Percentiles rank a stretch among this genome's conserved stretches.
Conservation (phyloP, 768 basidiomycete genomes). For the Austroboletus eburneus region DNA sequence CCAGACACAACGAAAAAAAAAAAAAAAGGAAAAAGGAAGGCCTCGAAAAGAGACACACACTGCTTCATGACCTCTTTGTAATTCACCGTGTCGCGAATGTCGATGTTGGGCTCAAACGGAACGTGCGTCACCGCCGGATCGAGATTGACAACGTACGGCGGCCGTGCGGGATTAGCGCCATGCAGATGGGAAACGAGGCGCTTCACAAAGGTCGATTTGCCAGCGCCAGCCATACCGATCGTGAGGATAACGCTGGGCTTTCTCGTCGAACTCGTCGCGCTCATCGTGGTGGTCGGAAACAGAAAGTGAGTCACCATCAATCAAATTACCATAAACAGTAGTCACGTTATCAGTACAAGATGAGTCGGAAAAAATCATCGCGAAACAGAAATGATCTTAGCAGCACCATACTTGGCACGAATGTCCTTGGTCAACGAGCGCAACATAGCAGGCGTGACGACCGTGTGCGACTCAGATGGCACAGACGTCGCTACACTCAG, state of each 20-base stretch:
- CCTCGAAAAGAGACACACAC: conserved; percentile 55
- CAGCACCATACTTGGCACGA: conserved; percentile 28
- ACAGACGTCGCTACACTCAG: conserved; percentile 45
- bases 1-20: conserved; percentile 2
- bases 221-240: conserved; percentile 96
- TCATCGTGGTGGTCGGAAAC: conserved; percentile 4
- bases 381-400: conserved; percentile 2
- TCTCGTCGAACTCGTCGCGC: conserved; percentile 14
- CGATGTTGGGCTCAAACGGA: conserved; percentile 95
- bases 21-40: conserved; percentile 13
- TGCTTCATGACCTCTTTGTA: conserved; percentile 99
- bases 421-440: conserved; percentile 35
- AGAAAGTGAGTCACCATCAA: background rate
- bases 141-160: conserved; percentile 95
- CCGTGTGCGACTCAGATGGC: conserved; percentile 28
- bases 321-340: conserved; percentile 15
- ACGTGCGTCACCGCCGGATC: conserved; percentile 92
- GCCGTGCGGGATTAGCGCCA: conserved; percentile 52
- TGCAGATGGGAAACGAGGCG: conserved; percentile 91
- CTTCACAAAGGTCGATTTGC: conserved; percentile 97
- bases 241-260: conserved; percentile 83
- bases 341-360: background rate
- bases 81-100: conserved; percentile 96
- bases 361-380: conserved; percentile 5
- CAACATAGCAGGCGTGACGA: conserved; percentile 63